Evolutionary conservation across 106 monocot genomes (phyloP), one percentile per base, ranked within the genome.

Genomic region (Chionographis japonica): DNA sequence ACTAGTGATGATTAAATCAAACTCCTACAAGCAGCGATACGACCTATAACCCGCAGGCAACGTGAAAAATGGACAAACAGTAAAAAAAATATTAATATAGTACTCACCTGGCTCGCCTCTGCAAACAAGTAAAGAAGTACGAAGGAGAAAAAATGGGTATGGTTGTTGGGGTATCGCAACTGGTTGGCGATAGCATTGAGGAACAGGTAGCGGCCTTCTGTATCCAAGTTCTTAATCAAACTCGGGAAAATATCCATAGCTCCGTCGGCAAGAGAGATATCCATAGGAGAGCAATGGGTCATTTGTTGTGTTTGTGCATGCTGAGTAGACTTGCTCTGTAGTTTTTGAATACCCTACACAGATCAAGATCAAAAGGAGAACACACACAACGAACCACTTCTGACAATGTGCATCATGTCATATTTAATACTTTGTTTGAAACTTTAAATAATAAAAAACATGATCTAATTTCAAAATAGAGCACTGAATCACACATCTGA

Each of bases 161-260:
- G 95, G 66, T 84, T 97, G 60, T 97, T 97, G 60, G 95, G 95
- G 61, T 92, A 97, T 60, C 95, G 88, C 52, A 97, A 63, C 55
- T 97, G 95, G 62, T 97, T 97, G 17, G 92, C 91, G 61, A 87
- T 79, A 20, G 95, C 95, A 89, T 97, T 97, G 3, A 97, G 78
- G 35, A 97, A 84, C 53, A 85, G 82, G 53, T 97, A 97, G 46
- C 95, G 97, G 4, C 97, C 97, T 67, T 97, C 97, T 8, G 92
- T 74, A 67, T 92, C 92, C 66, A 89, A 68, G 57, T 82, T 92
- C 19, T 72, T 80, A 18, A 87, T 75, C 35, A 97, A 72, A 68
- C 69, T 84, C 74, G 83, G 82, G 59, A 83, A 97, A 19, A 92
- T 78, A 62, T 97, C 97, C 81, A 90, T 89, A 46, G 97, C 89